These are phyloP conservation scores for Zymoseptoria tritici DNA, from an alignment of 2,329 filamentous ascomycete genomes.

Conservation along the genomic window DNA sequence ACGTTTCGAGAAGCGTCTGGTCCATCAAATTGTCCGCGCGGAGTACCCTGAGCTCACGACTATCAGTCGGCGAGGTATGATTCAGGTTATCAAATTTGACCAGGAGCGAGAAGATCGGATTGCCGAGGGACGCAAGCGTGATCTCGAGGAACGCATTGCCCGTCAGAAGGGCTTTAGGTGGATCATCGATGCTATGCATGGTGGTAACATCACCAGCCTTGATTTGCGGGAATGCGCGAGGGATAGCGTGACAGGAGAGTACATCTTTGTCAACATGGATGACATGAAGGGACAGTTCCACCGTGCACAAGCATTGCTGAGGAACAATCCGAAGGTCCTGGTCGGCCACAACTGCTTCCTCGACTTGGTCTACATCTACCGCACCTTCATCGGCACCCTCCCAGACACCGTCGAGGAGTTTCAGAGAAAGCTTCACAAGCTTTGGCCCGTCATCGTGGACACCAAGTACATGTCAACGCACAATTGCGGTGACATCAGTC, in stretches of 20 bases:
- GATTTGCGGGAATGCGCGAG: constrained; percentile 33
- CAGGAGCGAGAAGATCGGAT: constrained; percentile 38
- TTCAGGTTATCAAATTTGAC: constrained; percentile 38
- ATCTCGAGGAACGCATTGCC: constrained; percentile 35
- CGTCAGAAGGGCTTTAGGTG: constrained; percentile 44
- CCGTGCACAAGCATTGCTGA: constrained; percentile 37
- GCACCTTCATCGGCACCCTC: constrained; percentile 53
- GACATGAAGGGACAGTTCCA: constrained; percentile 33
- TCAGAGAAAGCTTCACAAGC: constrained; percentile 40
- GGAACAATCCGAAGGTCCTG: constrained; percentile 43
- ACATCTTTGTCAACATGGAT: constrained; percentile 30
- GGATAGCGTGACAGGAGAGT: constrained; percentile 29
- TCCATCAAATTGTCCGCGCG: constrained; percentile 58
- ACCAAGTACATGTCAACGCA: constrained; percentile 58
- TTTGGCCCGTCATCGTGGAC: constrained; percentile 53
- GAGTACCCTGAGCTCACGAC: constrained; percentile 48
- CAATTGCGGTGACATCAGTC: constrained; percentile 46
- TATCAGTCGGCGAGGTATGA: constrained; percentile 36
- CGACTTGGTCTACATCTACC: constrained; percentile 57
- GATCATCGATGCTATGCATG: constrained; percentile 42
- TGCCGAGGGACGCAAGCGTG: constrained; percentile 30
- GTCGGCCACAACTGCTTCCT: constrained; percentile 60
- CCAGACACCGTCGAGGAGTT: constrained; percentile 51
- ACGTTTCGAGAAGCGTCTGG: constrained; percentile 56
- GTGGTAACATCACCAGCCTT: constrained; percentile 30